Percentiles rank a stretch among this genome's conserved stretches.
These are phyloP conservation scores for Yamadazyma phyllophila DNA, from an alignment of 805 yeast genomes.

Conservation along the genomic window DNA sequence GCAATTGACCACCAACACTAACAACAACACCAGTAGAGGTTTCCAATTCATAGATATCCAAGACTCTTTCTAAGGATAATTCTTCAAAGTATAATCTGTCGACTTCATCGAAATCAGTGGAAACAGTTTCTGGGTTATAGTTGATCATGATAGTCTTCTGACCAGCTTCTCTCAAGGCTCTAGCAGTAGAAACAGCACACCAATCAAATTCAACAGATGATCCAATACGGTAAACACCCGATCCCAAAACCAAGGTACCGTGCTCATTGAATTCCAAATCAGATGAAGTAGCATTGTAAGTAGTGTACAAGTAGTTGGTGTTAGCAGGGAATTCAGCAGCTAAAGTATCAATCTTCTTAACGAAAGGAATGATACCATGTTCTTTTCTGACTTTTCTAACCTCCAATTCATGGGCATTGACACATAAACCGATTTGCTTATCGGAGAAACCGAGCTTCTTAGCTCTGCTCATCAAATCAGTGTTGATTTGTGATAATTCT, in stretches of 20 bases:
- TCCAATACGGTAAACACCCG: constrained; percentile 99
- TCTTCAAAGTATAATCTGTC: constrained; percentile 97
- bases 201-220: constrained; percentile 98
- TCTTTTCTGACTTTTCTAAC: constrained; percentile 81
- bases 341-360: constrained; percentile 92
- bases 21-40: constrained; percentile 87
- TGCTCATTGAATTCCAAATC: constrained; percentile 85
- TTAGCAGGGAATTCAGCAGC: constrained; percentile 99
- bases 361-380: constrained; percentile 83
- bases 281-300: constrained; percentile 85
- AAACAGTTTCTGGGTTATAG: constrained; percentile 97
- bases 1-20: constrained; percentile 96
- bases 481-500: constrained; percentile 52
- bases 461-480: constrained; percentile 71
- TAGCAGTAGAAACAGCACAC: constrained; percentile 98
- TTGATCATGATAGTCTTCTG: constrained; percentile 93
- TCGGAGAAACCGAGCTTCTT: constrained; percentile 95
- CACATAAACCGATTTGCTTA: constrained; percentile 81
- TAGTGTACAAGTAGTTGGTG: constrained; percentile 92
- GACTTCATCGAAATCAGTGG: constrained; percentile 98
- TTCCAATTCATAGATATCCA: constrained; percentile 96
- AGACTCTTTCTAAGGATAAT: constrained; percentile 89
- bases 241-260: constrained; percentile 93
- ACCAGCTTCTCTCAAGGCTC: constrained; percentile 85
- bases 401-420: constrained; percentile 70